A percentile compares a stretch with the other conserved stretches of the same genome.
phyloP scores from a whole-genome alignment of 768 basidiomycete genomes.

The Termitomyces bulborhizus region DNA sequence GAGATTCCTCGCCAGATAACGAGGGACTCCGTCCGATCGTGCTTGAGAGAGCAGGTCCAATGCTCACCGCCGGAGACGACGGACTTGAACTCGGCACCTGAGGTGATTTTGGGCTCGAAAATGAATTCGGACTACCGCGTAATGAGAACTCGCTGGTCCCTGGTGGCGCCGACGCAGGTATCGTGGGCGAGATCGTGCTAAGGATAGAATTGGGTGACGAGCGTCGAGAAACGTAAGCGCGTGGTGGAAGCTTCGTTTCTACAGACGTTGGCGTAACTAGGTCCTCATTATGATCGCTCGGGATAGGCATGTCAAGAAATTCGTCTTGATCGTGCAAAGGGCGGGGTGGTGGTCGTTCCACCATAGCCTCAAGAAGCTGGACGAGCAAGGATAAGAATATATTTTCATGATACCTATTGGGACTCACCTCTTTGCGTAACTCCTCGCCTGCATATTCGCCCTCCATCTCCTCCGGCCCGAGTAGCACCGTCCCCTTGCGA shows the following conservation, averaged over 20 bases:
- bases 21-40: constrained; percentile 13
- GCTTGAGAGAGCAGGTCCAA: constrained; percentile 20
- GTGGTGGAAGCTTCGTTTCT: constrained; percentile 38
- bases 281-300: constrained; percentile 10
- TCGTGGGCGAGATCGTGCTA: constrained; percentile 30
- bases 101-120: constrained; percentile 10
- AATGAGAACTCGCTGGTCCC: constrained; percentile 10
- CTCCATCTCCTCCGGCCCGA: constrained; percentile 84
- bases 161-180: constrained; percentile 14
- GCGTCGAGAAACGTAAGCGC: constrained; percentile 59
- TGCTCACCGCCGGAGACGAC: not conserved
- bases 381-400: not conserved
- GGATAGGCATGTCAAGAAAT: constrained; percentile 26
- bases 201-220: constrained; percentile 37
- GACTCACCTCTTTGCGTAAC: constrained; percentile 66
- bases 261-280: constrained; percentile 22
- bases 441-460: constrained; percentile 88
- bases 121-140: constrained; percentile 8
- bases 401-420: constrained; percentile 1
- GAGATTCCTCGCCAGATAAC: constrained; percentile 12
- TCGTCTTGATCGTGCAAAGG: constrained; percentile 61
- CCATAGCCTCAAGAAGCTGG: constrained; percentile 80
- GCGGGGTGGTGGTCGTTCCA: constrained; percentile 78
- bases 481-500: constrained; percentile 77
- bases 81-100: constrained; percentile 7